Evolutionary conservation across 768 basidiomycete genomes (phyloP), one percentile per base, ranked within the genome.

Genomic region (Ramaria sp.): DNA sequence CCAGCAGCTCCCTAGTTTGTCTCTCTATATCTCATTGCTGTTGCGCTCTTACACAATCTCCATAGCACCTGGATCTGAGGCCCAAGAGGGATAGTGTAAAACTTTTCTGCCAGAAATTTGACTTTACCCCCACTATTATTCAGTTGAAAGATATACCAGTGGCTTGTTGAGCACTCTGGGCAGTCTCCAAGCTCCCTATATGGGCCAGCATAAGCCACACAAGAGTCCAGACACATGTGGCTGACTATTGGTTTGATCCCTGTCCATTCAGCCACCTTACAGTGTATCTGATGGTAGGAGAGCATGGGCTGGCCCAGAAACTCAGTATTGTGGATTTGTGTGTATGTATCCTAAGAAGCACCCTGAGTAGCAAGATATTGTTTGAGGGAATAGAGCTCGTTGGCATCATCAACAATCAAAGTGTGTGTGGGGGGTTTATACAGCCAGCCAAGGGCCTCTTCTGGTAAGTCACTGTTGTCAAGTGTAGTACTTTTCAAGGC

Each of bases 141-240:
- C 13, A 57, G 27, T 50, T 1, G 47, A 15, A 39, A 39, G 9
- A 9, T 51, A 50, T 70, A 59, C 59, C 69, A 75, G 0, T 60
- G 62, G 0, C 70, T 63, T 38, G 70, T 62, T 0, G 51, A 47
- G 57, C 76, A 78, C 0, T 59, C n/a, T 0, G 61, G 62, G 53
- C 76, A 79, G 0, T n/a, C 3, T 0, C 71, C 63, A 0, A 68
- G 55, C 0, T 66, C 33, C 1, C 51, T 48, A n/a, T 67, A 74
- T 0, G 72, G 73, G 0, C 76, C 73, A 0, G 71, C 73, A 53
- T 66, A 79, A 0, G 70, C 71, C 15, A 68, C 33, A 57, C 77
- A 79, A 0, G 69, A 67, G 7, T 75, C 69, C 0, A 65, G 59
- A 42, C 76, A 79, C 74, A 78, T 78, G 54, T 78, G 67, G 6